Conservation (phyloP, 2,329 filamentous ascomycete species). For the Aspergillus luchuensis region DNA sequence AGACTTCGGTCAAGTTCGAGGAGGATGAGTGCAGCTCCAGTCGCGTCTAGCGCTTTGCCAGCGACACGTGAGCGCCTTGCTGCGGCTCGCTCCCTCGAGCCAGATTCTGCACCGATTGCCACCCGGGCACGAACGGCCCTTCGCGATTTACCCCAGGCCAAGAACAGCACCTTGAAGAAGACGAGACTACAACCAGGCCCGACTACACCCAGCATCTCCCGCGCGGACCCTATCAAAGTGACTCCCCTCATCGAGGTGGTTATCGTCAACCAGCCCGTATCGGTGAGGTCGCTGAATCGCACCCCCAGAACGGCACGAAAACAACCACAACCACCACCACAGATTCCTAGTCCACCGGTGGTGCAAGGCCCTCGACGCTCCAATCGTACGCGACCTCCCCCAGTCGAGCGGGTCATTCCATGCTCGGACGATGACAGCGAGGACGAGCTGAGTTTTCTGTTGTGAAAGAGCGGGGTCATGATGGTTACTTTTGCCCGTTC, state of each 20-base stretch:
- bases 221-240: neutral
- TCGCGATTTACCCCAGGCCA: slow-evolving; percentile 23
- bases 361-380: neutral
- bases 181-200: no score
- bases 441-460: slow-evolving; percentile 43
- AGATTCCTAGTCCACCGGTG: neutral
- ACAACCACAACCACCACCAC: neutral
- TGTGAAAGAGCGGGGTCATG: slow-evolving; percentile 13
- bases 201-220: neutral
- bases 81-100: neutral
- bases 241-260: slow-evolving; percentile 32
- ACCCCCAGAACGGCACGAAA: neutral
- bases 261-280: slow-evolving; percentile 27
- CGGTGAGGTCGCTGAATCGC: neutral
- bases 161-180: slow-evolving; percentile 9
- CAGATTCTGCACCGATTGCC: slow-evolving; percentile 18
- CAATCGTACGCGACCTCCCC: neutral
- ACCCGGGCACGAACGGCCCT: slow-evolving; percentile 23
- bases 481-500: neutral
- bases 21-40: slow-evolving; percentile 18
- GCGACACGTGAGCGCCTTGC: neutral
- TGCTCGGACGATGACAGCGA: slow-evolving; percentile 38
- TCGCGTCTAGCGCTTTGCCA: slow-evolving; percentile 11
- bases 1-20: slow-evolving; percentile 23
- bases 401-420: slow-evolving; percentile 25